Evolutionary conservation across 257 asterid species (phyloP).

Genomic region (Salvia splendens): DNA sequence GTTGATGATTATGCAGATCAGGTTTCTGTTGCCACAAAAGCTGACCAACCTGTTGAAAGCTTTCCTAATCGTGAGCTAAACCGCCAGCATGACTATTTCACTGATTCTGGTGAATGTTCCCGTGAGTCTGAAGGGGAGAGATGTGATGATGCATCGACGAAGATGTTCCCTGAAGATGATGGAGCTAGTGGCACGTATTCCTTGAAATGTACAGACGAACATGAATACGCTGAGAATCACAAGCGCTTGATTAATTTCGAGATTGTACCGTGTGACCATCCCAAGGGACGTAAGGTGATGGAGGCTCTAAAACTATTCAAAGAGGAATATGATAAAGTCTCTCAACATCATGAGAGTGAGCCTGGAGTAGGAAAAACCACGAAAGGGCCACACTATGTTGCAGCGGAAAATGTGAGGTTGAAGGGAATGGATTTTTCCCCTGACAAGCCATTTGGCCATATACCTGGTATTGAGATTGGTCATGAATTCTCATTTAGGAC

Average conservation of each 20-base stretch:
- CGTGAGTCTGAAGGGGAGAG: neutral
- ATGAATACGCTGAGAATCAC: neutral
- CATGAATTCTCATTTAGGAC: constrained; percentile 65
- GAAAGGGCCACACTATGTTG: constrained; percentile 14
- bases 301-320: constrained; percentile 56
- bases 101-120: neutral
- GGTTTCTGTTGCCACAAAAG: neutral
- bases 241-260: constrained; percentile 31
- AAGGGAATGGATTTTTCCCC: constrained; percentile 21
- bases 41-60: neutral
- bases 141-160: neutral
- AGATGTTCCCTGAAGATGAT: neutral
- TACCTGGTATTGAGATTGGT: constrained; percentile 73
- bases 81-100: neutral
- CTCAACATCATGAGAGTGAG: constrained; percentile 40
- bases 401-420: constrained; percentile 23
- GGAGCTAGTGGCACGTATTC: constrained; percentile 1
- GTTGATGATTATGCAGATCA: neutral
- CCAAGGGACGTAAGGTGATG: constrained; percentile 36
- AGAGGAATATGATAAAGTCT: constrained; percentile 40
- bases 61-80: neutral
- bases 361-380: constrained; percentile 27
- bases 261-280: constrained; percentile 27
- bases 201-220: neutral
- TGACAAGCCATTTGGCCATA: constrained; percentile 47